Evolutionary conservation across 495 filamentous ascomycete genomes (phyloP), one percentile per base, ranked within the genome.

Genomic region (Podospora tetraspora): DNA sequence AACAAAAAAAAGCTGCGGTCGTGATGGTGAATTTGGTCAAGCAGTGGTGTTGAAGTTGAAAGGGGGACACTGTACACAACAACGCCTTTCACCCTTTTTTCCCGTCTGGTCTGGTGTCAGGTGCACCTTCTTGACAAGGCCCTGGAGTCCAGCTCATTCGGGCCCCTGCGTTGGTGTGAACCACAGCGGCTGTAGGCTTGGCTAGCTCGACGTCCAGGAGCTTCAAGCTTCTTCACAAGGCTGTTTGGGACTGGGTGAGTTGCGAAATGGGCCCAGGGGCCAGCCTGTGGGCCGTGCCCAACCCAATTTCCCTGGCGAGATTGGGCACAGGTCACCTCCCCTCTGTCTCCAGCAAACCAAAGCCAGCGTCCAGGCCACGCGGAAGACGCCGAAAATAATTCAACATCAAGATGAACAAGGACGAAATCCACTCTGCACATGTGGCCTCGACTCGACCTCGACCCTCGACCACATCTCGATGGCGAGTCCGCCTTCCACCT

Each of bases 271-370:
- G 10, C 34, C 21, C 57, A 9, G 22, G 27, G 66, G 61, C 43
- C 61, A 59, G 3, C 16, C 3, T n/a, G n/a, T 59, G 66, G 68
- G 64, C 22, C 52, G 43, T 69, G 30, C 30, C 62, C 30, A 58
- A 21, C 62, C 61, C 68, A 71, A 72, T 70, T 72, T 71, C 70
- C 62, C 69, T 76, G 61, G 72, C 74, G 75, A 77, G 63, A 77
- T 77, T 77, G 73, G 67, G 60, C 52, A 61, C 65, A 69, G 43
- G 7, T 60, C 70, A 60, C 21, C 30, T 65, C 62, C 62, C 9
- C 25, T 57, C 13, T 16, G 22, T 23, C 22, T 37, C 34, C 34
- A 58, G n/a, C 43, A 57, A 58, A 32, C 27, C 60, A 30, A 61
- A 16, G 13, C 64, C 62, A 27, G 27, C 64, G 64, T 59, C 22